phyloP scores from a whole-genome alignment of 352 stramenopile genomes.

The Phytophthora vignae region DNA sequence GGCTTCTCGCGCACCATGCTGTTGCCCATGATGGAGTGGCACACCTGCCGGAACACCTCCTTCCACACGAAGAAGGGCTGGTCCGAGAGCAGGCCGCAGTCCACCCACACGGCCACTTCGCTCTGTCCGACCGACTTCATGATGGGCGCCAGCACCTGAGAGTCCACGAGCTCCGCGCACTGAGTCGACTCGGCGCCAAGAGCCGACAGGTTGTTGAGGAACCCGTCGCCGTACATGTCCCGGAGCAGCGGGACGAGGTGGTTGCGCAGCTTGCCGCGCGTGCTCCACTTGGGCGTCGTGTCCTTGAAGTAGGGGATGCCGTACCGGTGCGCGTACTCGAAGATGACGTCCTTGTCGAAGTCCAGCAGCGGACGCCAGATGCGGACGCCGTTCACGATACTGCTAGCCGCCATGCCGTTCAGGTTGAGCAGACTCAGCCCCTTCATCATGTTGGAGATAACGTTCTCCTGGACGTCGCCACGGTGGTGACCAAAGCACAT shows the following conservation, averaged over 20 bases:
- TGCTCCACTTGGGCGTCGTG: constrained; percentile 97
- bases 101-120: constrained; percentile 76
- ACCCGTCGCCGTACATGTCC: constrained; percentile 95
- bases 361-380: constrained; percentile 95
- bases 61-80: constrained; percentile 91
- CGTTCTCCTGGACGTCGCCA: constrained; percentile 98
- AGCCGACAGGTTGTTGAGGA: constrained; percentile 84
- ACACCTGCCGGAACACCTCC: constrained; percentile 84
- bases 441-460: constrained; percentile 98
- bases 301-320: constrained; percentile 98
- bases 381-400: constrained; percentile 73
- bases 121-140: constrained; percentile 63
- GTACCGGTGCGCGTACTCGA: constrained; percentile 95
- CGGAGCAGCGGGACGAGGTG: constrained; percentile 94
- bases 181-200: constrained; percentile 84
- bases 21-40: constrained; percentile 82
- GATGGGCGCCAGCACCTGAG: constrained; percentile 65
- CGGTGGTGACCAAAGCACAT: constrained; percentile 98
- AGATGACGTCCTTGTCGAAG: constrained; percentile 95
- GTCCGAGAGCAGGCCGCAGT: constrained; percentile 56
- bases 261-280: constrained; percentile 95
- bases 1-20: constrained; percentile 89
- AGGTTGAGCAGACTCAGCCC: constrained; percentile 93
- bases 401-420: constrained; percentile 93
- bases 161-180: constrained; percentile 73